These are phyloP conservation scores for Calycina herbarum DNA, from an alignment of 2,329 filamentous ascomycete species.

Conservation along the genomic window DNA sequence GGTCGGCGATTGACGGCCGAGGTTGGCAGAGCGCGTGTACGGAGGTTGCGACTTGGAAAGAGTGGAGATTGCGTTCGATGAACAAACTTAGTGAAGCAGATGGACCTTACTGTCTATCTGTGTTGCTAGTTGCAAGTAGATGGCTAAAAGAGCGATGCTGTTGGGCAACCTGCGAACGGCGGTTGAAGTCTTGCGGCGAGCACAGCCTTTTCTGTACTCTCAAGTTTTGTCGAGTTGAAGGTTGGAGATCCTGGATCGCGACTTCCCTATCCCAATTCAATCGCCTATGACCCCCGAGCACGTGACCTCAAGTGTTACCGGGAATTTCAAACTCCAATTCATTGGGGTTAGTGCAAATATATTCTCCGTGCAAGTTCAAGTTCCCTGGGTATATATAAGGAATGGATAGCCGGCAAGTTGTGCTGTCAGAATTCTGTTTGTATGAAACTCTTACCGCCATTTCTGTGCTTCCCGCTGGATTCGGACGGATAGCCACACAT, in stretches of 20 bases:
- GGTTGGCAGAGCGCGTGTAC: background rate
- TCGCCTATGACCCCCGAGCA: background rate
- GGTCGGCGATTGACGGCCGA: background rate
- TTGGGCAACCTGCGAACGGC: background rate
- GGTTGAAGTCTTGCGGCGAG: background rate
- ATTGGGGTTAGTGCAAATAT: background rate
- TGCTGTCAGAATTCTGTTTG: background rate
- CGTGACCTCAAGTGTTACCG: background rate
- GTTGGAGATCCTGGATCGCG: background rate
- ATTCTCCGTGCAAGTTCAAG: background rate
- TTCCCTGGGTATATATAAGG: background rate
- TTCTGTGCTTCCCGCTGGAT: background rate
- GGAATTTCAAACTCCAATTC: background rate
- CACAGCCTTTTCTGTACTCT: background rate
- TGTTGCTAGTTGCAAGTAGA: constrained; percentile 1
- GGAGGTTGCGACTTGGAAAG: background rate
- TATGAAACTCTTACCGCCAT: constrained; percentile 1
- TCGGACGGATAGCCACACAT: background rate
- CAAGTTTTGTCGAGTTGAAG: background rate
- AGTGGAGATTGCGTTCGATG: background rate
- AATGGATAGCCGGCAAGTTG: background rate
- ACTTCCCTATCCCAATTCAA: background rate
- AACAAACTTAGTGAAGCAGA: background rate
- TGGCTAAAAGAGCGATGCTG: constrained; percentile 1
- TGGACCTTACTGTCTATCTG: background rate